Evolutionary conservation across 139 green algal species (phyloP), one percentile per base, ranked within the genome.

Genomic region (Chlamydomonas sp.): DNA sequence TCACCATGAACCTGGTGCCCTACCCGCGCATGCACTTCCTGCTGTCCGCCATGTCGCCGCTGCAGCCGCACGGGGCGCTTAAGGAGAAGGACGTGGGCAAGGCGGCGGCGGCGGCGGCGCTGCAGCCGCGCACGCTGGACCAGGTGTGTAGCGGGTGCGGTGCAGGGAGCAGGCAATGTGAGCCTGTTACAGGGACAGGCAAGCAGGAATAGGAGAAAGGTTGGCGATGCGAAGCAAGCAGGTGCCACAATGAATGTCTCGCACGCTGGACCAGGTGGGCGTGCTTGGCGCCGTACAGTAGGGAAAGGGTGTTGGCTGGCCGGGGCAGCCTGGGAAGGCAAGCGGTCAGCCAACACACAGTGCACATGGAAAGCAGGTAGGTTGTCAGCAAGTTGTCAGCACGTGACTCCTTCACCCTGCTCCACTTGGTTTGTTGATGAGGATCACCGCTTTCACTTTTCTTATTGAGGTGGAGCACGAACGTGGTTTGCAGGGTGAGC

Each of bases 1-100:
- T 98, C 79, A 95, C 93, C 60, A 97, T 94, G 79, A 98, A 98
- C 92, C 86, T 98, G 86, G 96, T 97, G 80, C 93, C 94, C 59
- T 94, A 90, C 83, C 94, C 93, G 4, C 80, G 87, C 10, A 92
- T 97, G 88, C 96, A 98, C 90, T 98, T 98, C 92, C 88, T 98
- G 72, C 84, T 96, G 49, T 90, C 90, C 49, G 82, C 75, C 78
- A 92, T 97, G 88, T 89, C 93, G 14, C 96, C 96, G 14, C 85
- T 96, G 63, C 17, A 74, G 83, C 83, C 83, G 72, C 83, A 49
- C 31, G 31, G 31, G 31, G 31, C 83, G 49, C 73, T 73, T 5
- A 74, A 58, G 71, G 83, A 87, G 62, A 14, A 16, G 62, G 83
- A 87, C 63, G 83, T 87, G 83, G 83, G 83, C 3, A 61, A 73